These are phyloP conservation scores for Ogataea sp. DNA, from an alignment of 805 yeast genomes.

Conservation along the genomic window DNA sequence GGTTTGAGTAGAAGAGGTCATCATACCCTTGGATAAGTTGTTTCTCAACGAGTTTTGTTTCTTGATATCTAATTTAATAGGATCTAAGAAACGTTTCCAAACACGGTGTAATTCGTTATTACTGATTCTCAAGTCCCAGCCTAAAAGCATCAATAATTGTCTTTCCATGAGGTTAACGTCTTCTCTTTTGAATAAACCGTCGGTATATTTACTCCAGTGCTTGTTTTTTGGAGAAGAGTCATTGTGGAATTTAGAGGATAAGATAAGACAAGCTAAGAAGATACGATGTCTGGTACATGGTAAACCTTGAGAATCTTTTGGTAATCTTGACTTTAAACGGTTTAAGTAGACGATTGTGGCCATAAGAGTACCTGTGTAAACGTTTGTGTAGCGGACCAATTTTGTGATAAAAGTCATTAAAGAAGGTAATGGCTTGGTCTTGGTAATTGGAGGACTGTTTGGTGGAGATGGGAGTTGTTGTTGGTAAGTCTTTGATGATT, in stretches of 20 bases:
- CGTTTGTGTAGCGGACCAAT: constrained; percentile 66
- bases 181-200: constrained; percentile 56
- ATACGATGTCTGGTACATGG: constrained; percentile 78
- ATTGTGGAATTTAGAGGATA: constrained; percentile 68
- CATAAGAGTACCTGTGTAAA: constrained; percentile 73
- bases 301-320: constrained; percentile 65
- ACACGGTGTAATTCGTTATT: constrained; percentile 34
- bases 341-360: constrained; percentile 64
- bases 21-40: constrained; percentile 19
- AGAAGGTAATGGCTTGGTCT: constrained; percentile 48
- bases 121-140: constrained; percentile 57
- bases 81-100: constrained; percentile 40
- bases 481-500: constrained; percentile 28
- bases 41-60: constrained; percentile 24
- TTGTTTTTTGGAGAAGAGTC: constrained; percentile 71
- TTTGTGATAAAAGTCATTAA: constrained; percentile 67
- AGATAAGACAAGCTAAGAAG: constrained; percentile 63
- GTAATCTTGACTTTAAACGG: constrained; percentile 51
- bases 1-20: constrained; percentile 22
- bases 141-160: constrained; percentile 56
- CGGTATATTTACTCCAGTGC: constrained; percentile 77
- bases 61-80: constrained; percentile 34
- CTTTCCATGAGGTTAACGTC: constrained; percentile 79
- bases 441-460: constrained; percentile 21
- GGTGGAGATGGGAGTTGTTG: constrained; percentile 26